Evolutionary conservation across 306 rosid genomes (phyloP).

Genomic region (Begonia loranthoides): DNA sequence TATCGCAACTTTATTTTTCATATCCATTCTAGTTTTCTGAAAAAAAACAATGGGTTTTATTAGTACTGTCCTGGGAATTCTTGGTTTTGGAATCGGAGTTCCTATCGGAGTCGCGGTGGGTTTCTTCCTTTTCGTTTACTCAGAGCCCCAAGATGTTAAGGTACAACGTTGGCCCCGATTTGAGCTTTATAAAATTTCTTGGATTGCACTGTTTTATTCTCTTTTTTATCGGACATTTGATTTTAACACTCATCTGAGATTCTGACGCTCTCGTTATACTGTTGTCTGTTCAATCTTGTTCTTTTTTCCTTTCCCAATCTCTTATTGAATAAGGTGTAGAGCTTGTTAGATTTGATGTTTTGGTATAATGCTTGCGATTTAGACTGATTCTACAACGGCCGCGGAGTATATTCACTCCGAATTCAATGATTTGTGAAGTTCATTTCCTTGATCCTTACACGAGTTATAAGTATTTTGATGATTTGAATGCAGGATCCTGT

Average conservation of each 20-base stretch:
- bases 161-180: slow-evolving; percentile 11
- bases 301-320: no score
- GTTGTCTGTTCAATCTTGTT: no score
- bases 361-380: no score
- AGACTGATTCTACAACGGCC: no score
- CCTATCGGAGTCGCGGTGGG: slow-evolving; percentile 75
- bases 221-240: no score
- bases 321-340: no score
- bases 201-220: neutral
- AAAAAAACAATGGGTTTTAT: slow-evolving; percentile 55
- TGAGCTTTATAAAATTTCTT: slow-evolving; percentile 1
- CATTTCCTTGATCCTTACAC: no score
- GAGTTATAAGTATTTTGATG: neutral
- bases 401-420: no score
- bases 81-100: slow-evolving; percentile 73
- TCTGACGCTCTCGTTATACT: no score
- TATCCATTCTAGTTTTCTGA: slow-evolving; percentile 6
- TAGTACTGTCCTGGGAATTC: slow-evolving; percentile 40
- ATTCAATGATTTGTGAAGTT: no score
- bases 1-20: neutral
- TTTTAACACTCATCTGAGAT: neutral
- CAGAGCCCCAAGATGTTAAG: slow-evolving; percentile 49
- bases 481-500: slow-evolving; percentile 52
- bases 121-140: slow-evolving; percentile 57
- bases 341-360: no score